Conservation (phyloP, 148 eudicot genomes). For the Cornus suecica region DNA sequence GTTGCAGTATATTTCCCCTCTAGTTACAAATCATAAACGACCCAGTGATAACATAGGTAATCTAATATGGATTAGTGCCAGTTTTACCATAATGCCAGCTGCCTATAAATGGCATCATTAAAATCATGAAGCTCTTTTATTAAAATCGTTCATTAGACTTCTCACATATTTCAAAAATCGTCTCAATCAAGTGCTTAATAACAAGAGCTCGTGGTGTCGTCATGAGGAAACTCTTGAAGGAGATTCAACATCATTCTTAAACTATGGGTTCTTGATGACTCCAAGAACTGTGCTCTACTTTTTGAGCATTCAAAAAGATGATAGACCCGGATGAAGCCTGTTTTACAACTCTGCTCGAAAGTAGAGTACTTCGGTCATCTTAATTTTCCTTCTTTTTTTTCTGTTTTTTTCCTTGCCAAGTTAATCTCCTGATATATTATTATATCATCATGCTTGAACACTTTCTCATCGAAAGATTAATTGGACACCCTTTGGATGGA, state of each 20-base stretch:
- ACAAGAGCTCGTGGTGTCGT: too few species aligned
- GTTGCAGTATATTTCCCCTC: neutral
- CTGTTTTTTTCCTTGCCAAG: too few species aligned
- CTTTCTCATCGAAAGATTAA: too few species aligned
- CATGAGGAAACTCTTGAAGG: neutral
- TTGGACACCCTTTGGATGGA: neutral
- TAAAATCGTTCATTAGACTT: too few species aligned
- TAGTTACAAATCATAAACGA: neutral
- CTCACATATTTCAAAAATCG: too few species aligned
- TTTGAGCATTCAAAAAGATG: neutral
- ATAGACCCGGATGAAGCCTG: neutral
- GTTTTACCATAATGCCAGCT: neutral
- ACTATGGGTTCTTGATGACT: neutral
- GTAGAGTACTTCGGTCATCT: too few species aligned
- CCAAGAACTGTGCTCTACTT: neutral
- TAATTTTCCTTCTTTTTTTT: too few species aligned
- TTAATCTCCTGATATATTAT: too few species aligned
- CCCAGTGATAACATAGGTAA: neutral
- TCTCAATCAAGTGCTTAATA: too few species aligned
- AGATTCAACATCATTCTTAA: neutral
- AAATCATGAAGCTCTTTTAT: neutral
- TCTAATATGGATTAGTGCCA: neutral
- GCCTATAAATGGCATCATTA: neutral
- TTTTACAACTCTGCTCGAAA: too few species aligned
- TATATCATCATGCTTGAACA: too few species aligned